Evolutionary conservation across 2,329 filamentous ascomycete species (phyloP), one percentile per base, ranked within the genome.

Genomic region (Thelonectria blattea): DNA sequence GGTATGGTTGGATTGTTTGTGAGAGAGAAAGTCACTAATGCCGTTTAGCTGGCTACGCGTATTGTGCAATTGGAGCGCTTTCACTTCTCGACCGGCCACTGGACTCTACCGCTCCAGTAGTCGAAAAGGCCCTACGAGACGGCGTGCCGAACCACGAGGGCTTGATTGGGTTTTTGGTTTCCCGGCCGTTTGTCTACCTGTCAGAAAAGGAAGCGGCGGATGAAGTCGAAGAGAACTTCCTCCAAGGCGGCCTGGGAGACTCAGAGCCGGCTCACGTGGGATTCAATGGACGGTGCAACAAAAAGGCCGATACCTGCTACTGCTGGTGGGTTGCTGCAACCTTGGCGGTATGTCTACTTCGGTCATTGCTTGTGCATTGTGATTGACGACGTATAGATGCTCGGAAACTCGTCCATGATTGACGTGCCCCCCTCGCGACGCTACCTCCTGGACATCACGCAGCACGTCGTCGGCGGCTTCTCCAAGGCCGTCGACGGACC

Each of bases 241-340:
- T 76, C 24, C 68, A 76, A 60, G 55, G 70, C 1, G 68, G 73
- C 49, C 67, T 81, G n/a, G 74, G 75, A 1, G 69, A 72, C 1
- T 70, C 71, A 75, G 3, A 61, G 48, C 3, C 71, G 64, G 75
- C 79, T 10, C 85, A 83, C 70, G 84, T 92, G 1, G 95, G 93
- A 10, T 93, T 96, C 78, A 97, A 96, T 71, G 95, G 95, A 24
- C 88, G 95, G 51, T 88, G 87, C 73, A 97, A 97, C 79, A 99
- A 99, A 76, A 84, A 89, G 49, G 91, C 91, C 10, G 95, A 99
- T 76, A 98, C 95, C 0, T 99, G 95, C 78, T 99, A 99, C 75
- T 90, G 88, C 20, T 99, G 94, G 82, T 99, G 95, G 95, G 92
- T 91, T 0, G 83, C 84, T 4, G 92, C 87, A 2, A 87, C 92